Conservation (phyloP, 176 grass and related monocot species). For the Carex cristatella region DNA sequence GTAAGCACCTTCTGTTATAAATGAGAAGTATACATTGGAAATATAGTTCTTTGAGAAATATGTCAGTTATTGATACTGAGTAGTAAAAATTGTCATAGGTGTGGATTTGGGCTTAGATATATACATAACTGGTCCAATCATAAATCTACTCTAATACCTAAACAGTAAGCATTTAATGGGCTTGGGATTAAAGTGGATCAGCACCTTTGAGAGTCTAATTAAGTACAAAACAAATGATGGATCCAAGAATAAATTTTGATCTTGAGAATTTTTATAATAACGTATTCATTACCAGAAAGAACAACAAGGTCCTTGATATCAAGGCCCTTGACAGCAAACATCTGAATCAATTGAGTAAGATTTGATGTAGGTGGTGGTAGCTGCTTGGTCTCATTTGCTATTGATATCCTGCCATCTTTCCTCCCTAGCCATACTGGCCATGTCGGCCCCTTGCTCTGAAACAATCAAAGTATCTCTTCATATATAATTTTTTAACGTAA, state of each 20-base stretch:
- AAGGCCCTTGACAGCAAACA: slow-evolving; percentile 48
- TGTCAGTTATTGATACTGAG: neutral
- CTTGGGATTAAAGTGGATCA: too few relatives aligned
- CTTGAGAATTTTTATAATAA: neutral
- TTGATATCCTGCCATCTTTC: slow-evolving; percentile 42
- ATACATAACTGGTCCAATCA: neutral
- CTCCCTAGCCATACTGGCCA: slow-evolving; percentile 56
- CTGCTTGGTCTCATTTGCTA: slow-evolving; percentile 38
- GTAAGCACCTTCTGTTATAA: neutral
- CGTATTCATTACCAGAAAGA: slow-evolving; percentile 34
- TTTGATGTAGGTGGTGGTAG: slow-evolving; percentile 54
- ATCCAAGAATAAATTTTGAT: neutral
- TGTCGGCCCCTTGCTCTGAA: slow-evolving; percentile 35
- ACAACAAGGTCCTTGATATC: slow-evolving; percentile 55
- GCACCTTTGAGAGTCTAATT: neutral
- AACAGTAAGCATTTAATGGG: too few relatives aligned
- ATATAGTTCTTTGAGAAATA: neutral
- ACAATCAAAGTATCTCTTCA: too few relatives aligned
- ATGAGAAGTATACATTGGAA: neutral
- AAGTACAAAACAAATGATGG: neutral
- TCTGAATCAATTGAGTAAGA: slow-evolving; percentile 33
- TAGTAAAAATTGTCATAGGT: neutral
- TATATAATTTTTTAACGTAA: too few relatives aligned
- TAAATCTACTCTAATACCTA: too few relatives aligned
- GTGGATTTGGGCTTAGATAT: neutral